phyloP scores from a whole-genome alignment of 2,329 filamentous ascomycete genomes.

The Capronia americana region DNA sequence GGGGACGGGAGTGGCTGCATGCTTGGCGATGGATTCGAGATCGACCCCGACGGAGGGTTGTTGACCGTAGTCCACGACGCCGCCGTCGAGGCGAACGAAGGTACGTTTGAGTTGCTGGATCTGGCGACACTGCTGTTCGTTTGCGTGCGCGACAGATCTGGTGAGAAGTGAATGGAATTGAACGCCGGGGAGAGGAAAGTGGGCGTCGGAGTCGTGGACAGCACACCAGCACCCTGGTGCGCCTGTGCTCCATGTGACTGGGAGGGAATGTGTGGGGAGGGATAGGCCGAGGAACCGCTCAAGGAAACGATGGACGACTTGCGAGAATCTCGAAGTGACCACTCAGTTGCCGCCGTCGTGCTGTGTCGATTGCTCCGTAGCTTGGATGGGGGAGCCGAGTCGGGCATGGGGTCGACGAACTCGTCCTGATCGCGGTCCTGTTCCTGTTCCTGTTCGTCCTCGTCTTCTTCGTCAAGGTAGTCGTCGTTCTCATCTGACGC shows the following conservation, averaged over 20 bases:
- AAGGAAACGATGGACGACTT: slow-evolving; percentile 29
- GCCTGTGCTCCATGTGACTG: slow-evolving; percentile 14
- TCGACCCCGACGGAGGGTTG: slow-evolving; percentile 16
- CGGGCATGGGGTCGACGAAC: slow-evolving; percentile 19
- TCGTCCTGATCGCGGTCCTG: slow-evolving; percentile 23
- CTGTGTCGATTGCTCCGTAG: slow-evolving; percentile 14
- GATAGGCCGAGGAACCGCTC: slow-evolving; percentile 32
- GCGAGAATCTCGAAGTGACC: slow-evolving; percentile 30
- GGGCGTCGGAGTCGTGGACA: slow-evolving; percentile 37
- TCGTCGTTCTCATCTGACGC: slow-evolving; percentile 27
- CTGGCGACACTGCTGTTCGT: slow-evolving; percentile 31
- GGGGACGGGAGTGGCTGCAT: slow-evolving; percentile 40
- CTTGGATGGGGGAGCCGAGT: slow-evolving; percentile 13
- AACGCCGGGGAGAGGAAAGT: slow-evolving; percentile 39
- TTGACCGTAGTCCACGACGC: slow-evolving; percentile 29
- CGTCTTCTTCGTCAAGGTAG: slow-evolving; percentile 24
- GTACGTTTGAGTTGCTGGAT: slow-evolving; percentile 13
- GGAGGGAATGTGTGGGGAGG: slow-evolving; percentile 27
- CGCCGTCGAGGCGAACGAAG: slow-evolving; percentile 21
- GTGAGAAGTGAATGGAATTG: slow-evolving; percentile 38
- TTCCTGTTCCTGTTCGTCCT: slow-evolving; percentile 6
- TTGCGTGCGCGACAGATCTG: slow-evolving; percentile 29
- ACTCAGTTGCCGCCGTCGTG: slow-evolving; percentile 22
- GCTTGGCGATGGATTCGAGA: slow-evolving; percentile 30
- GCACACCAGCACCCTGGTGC: slow-evolving; percentile 38